Evolutionary conservation across 495 filamentous ascomycete genomes (phyloP), one percentile per base, ranked within the genome.

Genomic region (Daldinia bambusicola): DNA sequence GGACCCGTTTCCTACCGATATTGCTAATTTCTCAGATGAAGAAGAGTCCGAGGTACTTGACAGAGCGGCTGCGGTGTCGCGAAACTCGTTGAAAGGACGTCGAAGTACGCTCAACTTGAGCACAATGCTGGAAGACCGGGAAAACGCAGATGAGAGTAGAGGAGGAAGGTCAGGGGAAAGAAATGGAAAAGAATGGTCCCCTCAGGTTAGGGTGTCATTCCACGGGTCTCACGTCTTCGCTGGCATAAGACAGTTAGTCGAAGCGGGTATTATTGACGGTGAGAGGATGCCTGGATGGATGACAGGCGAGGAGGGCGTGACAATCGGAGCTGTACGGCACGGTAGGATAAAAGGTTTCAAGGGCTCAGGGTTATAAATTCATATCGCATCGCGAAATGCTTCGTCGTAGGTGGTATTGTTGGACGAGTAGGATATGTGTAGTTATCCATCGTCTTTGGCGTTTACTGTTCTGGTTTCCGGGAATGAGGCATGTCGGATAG

Each of bases 241-340:
- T 1, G 93, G 93, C 0, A 82, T 96, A 31, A 83, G 92, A 53
- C 86, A 89, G 73, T 83, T 96, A 31, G 89, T 93, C 0, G 93
- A 95, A 75, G 70, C 82, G 10, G 93, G 92, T 0, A 82, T 92
- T 13, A 78, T 95, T 12, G 88, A 94, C 71, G 91, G 91, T 0
- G 85, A 88, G 77, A 85, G 81, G 22, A 94, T 96, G 89, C 93
- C 93, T 0, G 91, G 92, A 0, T 97, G 93, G 93, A 90, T 96
- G 89, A 94, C 92, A 0, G 93, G 93, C 1, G 92, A 96, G 74
- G 93, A 92, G 20, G 91, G 88, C 0, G 88, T 96, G 3, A 94
- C 90, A 69, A 79, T 89, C 48, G 92, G 90, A 0, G 84, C 86
- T 43, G 87, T 96, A 0, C 85, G 83, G 59, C 74, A 84, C 48